Percentiles rank a stretch among this genome's conserved stretches.
Evolutionary conservation across 352 stramenopile species (phyloP).

Genomic region (Pythium dissimile): DNA sequence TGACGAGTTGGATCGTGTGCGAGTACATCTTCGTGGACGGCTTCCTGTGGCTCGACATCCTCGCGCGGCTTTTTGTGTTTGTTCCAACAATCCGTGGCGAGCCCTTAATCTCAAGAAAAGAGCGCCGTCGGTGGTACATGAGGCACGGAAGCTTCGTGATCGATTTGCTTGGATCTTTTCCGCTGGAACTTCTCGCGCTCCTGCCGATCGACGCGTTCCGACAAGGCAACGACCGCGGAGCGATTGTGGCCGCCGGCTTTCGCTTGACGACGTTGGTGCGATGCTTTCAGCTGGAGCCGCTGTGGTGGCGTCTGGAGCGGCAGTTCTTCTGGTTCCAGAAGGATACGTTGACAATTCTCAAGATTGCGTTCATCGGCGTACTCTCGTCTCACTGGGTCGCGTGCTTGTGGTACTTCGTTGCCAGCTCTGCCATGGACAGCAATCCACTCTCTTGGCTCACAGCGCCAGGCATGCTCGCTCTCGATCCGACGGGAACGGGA

Average conservation of each 20-base stretch:
- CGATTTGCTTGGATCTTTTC: constrained; percentile 26
- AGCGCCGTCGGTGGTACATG: constrained; percentile 21
- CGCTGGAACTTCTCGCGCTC: constrained; percentile 21
- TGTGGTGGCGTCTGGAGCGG: constrained; percentile 26
- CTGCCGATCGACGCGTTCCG: constrained; percentile 19
- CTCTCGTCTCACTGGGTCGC: constrained; percentile 28
- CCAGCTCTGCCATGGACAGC: constrained; percentile 2
- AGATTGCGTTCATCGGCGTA: constrained; percentile 26
- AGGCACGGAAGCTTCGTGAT: constrained; percentile 20
- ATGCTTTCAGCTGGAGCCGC: constrained; percentile 27
- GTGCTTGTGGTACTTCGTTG: constrained; percentile 27
- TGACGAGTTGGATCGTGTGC: constrained; percentile 23
- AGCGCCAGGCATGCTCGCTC: constrained; percentile 19
- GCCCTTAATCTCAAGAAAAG: background rate
- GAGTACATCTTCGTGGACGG: constrained; percentile 28
- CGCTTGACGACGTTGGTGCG: constrained; percentile 26
- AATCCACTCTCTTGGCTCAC: constrained; percentile 26
- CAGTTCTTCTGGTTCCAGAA: constrained; percentile 24
- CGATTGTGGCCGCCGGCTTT: constrained; percentile 14
- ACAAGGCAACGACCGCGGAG: background rate
- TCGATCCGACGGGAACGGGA: constrained; percentile 3
- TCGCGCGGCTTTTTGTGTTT: constrained; percentile 24
- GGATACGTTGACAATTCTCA: constrained; percentile 20
- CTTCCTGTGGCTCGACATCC: constrained; percentile 28
- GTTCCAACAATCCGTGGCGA: constrained; percentile 19